These are phyloP conservation scores for Helotiales sp. DNA, from an alignment of 2,329 filamentous ascomycete species.

Conservation along the genomic window DNA sequence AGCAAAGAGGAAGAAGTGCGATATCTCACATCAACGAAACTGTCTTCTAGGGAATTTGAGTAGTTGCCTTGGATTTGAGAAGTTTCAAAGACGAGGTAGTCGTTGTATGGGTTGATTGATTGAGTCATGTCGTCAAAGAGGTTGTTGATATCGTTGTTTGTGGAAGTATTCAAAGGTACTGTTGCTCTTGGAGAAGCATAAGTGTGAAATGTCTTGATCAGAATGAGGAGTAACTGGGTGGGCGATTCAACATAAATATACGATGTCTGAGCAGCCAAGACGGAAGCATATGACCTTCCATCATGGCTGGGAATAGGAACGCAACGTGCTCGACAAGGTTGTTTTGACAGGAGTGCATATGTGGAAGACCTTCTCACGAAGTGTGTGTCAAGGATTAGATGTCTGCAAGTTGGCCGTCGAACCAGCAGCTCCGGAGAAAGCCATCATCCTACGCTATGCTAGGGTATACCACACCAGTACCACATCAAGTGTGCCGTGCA, in stretches of 20 bases:
- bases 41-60: not conserved
- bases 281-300: not conserved
- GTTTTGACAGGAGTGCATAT: not conserved
- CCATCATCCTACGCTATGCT: not conserved
- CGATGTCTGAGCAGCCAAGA: not conserved
- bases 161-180: no score
- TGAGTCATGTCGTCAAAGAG: not conserved
- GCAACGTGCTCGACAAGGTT: constrained; percentile 5
- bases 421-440: not conserved
- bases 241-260: not conserved
- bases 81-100: constrained; percentile 7
- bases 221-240: not conserved
- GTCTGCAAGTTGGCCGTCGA: constrained; percentile 9
- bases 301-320: not conserved
- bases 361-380: not conserved
- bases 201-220: not conserved
- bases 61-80: constrained; percentile 1
- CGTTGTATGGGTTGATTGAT: not conserved
- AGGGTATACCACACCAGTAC: not conserved
- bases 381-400: not conserved
- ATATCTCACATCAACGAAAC: not conserved
- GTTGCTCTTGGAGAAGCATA: not conserved
- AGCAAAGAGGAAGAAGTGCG: not conserved
- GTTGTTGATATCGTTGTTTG: no score
- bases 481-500: constrained; percentile 3